Evolutionary conservation across 2,329 filamentous ascomycete species (phyloP).

Genomic region (Scortechinia acanthostroma): DNA sequence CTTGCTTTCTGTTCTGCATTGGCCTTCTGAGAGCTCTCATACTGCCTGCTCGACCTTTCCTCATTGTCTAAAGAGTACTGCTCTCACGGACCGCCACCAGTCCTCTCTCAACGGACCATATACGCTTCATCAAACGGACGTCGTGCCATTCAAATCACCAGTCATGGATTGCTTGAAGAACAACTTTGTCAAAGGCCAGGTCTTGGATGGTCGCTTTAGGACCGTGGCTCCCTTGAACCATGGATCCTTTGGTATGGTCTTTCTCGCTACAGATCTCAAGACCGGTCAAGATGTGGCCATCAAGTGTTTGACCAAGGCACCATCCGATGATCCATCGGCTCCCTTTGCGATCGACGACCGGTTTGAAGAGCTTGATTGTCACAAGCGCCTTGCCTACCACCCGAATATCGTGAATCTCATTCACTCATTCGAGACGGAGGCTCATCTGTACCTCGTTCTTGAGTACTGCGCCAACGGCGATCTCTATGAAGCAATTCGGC

Average conservation of each 20-base stretch:
- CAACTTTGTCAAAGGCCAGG: not conserved
- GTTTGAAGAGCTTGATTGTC: conserved; percentile 74
- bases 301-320: conserved; percentile 88
- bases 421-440: conserved; percentile 83
- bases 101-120: not conserved
- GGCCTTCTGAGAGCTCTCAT: too few relatives aligned
- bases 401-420: conserved; percentile 90
- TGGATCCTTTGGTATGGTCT: conserved; percentile 98
- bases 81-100: not conserved
- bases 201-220: conserved; percentile 83
- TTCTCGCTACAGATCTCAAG: conserved; percentile 74
- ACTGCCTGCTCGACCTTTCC: not conserved
- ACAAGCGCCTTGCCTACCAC: conserved; percentile 72
- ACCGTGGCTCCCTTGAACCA: conserved; percentile 93
- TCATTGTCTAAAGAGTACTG: not conserved
- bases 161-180: not conserved
- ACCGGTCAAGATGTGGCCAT: conserved; percentile 81
- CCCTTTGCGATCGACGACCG: conserved; percentile 73
- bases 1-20: not conserved
- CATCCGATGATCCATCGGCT: conserved; percentile 49
- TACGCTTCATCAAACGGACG: not conserved
- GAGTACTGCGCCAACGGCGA: conserved; percentile 95
- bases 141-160: not conserved
- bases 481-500: conserved; percentile 92
- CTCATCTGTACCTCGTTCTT: conserved; percentile 84